Percentiles rank a stretch among this genome's conserved stretches.
phyloP scores from a whole-genome alignment of 106 monocot species.

The Amphibolis antarctica region DNA sequence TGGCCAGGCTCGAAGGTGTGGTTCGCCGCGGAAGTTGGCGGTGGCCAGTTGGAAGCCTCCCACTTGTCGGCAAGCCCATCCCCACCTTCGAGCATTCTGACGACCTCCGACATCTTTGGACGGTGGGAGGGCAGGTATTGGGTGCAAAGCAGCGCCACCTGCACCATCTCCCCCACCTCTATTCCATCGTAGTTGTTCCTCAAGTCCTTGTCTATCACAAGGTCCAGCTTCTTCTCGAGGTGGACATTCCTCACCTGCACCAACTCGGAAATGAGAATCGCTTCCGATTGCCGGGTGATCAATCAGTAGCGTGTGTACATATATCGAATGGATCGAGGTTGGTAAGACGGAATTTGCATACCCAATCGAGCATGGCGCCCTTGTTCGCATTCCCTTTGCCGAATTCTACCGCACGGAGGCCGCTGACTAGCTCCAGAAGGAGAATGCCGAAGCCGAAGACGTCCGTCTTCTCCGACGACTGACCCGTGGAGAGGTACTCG shows the following conservation, averaged over 20 bases:
- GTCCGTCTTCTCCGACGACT: slow-evolving; percentile 23
- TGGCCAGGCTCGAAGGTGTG: slow-evolving; percentile 3
- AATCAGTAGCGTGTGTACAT: too few species aligned
- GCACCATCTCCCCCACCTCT: slow-evolving; percentile 68
- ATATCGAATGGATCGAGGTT: too few species aligned
- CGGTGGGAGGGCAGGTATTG: slow-evolving; percentile 42
- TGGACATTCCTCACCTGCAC: slow-evolving; percentile 53
- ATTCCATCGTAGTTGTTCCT: slow-evolving; percentile 38
- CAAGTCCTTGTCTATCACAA: slow-evolving; percentile 42
- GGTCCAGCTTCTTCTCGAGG: slow-evolving; percentile 41
- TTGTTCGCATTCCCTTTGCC: slow-evolving; percentile 11
- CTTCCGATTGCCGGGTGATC: too few species aligned
- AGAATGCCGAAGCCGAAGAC: slow-evolving; percentile 22
- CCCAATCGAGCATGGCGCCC: slow-evolving; percentile 17
- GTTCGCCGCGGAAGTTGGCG: not conserved
- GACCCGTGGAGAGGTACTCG: slow-evolving; percentile 25
- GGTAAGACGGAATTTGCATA: not conserved
- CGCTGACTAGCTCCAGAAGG: slow-evolving; percentile 18
- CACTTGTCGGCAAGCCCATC: slow-evolving; percentile 67
- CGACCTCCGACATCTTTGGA: slow-evolving; percentile 76
- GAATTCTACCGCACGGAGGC: slow-evolving; percentile 14
- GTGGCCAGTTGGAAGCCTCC: slow-evolving; percentile 37
- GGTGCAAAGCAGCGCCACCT: slow-evolving; percentile 64
- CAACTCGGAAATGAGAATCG: not conserved
- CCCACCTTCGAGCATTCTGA: slow-evolving; percentile 71